Evolutionary conservation across 2,329 filamentous ascomycete genomes (phyloP), one percentile per base, ranked within the genome.

Genomic region (Corynespora cassiicola): DNA sequence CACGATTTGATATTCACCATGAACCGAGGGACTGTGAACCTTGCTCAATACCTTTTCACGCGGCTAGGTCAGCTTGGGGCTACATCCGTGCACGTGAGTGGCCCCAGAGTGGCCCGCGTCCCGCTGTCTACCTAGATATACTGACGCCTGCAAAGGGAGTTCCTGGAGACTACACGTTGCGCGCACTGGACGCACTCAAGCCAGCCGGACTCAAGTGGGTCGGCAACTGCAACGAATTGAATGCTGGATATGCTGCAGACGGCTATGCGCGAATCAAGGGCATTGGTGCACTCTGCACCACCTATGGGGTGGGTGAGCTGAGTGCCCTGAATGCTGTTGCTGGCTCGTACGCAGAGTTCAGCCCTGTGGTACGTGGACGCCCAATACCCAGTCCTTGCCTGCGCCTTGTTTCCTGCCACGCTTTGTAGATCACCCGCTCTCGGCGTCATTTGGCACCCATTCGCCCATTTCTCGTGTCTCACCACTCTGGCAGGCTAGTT

Each of bases 291-390:
- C 70, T 90, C 34, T 69, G 89, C 53, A 90, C 87, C 22, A 88
- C 86, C 1, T 90, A 90, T 47, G 87, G 87, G 31, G 86, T 89
- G 5, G 86, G 75, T 5, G 76, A 78, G 54, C 60, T 78, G 17
- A 88, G 85, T 3, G 84, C 86, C 34, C 74, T 89, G 56, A 88
- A 89, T 56, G 87, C 83, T 26, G 67, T 89, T 36, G 86, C 86
- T 5, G 87, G 86, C 12, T 80, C 85, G 25, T 89, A 80, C 68
- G 84, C 85, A 1, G 87, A 90, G 66, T 80, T 80, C 54, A 82
- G 87, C 3, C 85, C 86, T 5, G 75, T 90, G 7, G 74, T 71
- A 9, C 66, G 70, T 45, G 51, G n/a, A n/a, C n/a, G n/a, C n/a
- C n/a, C n/a, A n/a, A n/a, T 68, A 4, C 65, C 14, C 19, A n/a